Percentiles rank a stretch among this genome's conserved stretches.
Evolutionary conservation across 2,329 filamentous ascomycete species (phyloP).

Genomic region (Lachnellula occidentalis): DNA sequence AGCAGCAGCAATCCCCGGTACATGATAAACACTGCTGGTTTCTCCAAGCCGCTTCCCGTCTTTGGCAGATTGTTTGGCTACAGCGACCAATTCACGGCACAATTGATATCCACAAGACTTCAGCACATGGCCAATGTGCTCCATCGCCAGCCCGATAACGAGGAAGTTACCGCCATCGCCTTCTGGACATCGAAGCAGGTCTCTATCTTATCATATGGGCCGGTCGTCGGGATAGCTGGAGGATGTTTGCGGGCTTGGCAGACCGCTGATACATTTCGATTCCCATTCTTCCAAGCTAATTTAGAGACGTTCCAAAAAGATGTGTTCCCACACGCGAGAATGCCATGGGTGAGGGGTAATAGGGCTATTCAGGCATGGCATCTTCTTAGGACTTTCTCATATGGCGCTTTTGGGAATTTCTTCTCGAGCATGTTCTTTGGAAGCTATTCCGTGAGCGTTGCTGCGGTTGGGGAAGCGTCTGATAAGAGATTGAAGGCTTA

Average conservation of each 20-base stretch:
- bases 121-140: slow-evolving; percentile 7
- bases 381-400: slow-evolving; percentile 16
- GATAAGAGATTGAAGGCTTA: slow-evolving; percentile 26
- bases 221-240: slow-evolving; percentile 18
- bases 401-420: slow-evolving; percentile 18
- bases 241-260: slow-evolving; percentile 23
- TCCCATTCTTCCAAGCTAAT: slow-evolving; percentile 29
- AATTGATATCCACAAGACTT: slow-evolving; percentile 5
- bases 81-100: slow-evolving; percentile 5
- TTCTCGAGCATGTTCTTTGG: slow-evolving; percentile 19
- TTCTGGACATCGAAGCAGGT: slow-evolving; percentile 26
- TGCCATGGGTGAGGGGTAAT: slow-evolving; percentile 12
- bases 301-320: slow-evolving; percentile 19
- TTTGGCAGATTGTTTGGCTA: slow-evolving; percentile 23
- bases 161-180: slow-evolving; percentile 26
- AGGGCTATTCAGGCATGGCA: slow-evolving; percentile 23
- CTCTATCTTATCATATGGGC: slow-evolving; percentile 23
- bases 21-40: background rate
- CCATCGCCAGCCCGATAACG: slow-evolving; percentile 19
- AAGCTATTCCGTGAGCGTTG: slow-evolving; percentile 23
- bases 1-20: background rate
- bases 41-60: slow-evolving; percentile 22
- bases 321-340: slow-evolving; percentile 13
- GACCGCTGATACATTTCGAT: slow-evolving; percentile 20
- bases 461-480: slow-evolving; percentile 20